Base-by-base conservation (phyloP, 805 yeast species). In the Yarrowia sp. region DNA sequence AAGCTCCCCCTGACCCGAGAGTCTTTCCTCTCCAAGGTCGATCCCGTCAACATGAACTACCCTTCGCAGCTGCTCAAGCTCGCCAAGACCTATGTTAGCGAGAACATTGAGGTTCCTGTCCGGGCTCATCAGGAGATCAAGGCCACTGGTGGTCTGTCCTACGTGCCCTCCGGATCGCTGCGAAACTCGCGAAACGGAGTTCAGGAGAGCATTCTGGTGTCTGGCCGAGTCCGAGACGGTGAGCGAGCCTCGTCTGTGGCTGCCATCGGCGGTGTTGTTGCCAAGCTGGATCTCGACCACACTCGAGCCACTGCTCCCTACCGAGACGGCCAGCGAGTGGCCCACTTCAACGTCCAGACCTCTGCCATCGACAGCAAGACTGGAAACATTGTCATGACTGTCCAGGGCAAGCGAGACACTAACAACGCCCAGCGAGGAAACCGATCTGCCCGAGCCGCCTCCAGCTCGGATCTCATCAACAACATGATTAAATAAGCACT, bases 121-220 rank as follows among this genome's bases (percentile, higher is more conserved):
- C 36, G 29, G 22, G 47, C 46, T 22, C 21, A 38, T 29, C 46
- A 27, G 29, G 61, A 55, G 38, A 55, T 55, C 47, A 55, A 55
- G 47, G 61, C 61, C 38, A 55, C 61, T 27, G 61, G 61, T 14
- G 61, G 61, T 55, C 47, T 55, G 4, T 55, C 61, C 4, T 55
- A 55, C 47, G 61, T 55, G 13, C 61, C 47, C 33, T 16, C 42
- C 21, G 61, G 61, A 42, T 58, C 62, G 6, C 29, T 58, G 41
- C 39, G 42, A 42, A 58, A 58, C 35, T 42, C 62, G 13, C 39
- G 62, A 58, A 32, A 58, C 27, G 62, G 62, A 2, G 51, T 58
- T 19, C 51, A 58, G 53, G 62, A 44, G 21, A 18, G 32, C 41
- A 44, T 58, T 44, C 29, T 42, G 33, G 53, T 58, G 2, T n/a